These are phyloP conservation scores for Halteria grandinella DNA, from an alignment of 73 alveolate species.

Conservation along the genomic window DNA sequence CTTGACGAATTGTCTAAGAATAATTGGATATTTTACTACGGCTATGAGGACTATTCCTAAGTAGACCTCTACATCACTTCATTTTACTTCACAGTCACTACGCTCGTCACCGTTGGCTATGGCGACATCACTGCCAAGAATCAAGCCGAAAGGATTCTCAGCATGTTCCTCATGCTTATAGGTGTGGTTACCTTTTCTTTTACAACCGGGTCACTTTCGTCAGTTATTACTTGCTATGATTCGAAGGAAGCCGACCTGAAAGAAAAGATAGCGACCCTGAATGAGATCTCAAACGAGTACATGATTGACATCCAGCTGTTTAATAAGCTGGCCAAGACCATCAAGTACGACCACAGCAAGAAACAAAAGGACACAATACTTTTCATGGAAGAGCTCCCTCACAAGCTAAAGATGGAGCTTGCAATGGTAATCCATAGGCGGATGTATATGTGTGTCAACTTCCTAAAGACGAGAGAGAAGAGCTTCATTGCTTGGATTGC, in stretches of 20 bases:
- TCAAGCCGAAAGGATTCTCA: slow-evolving; percentile 59
- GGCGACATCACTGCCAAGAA: slow-evolving; percentile 72
- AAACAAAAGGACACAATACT: slow-evolving; percentile 53
- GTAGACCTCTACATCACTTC: slow-evolving; percentile 68
- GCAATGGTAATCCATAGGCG: not conserved
- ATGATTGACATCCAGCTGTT: slow-evolving; percentile 23
- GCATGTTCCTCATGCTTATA: slow-evolving; percentile 45
- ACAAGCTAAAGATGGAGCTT: not conserved
- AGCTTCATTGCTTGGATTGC: not conserved
- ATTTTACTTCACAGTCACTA: slow-evolving; percentile 74
- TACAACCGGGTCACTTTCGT: slow-evolving; percentile 47
- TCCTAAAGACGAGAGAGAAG: not conserved
- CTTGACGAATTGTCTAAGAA: slow-evolving; percentile 77
- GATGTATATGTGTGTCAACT: not conserved
- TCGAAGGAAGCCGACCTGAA: slow-evolving; percentile 35
- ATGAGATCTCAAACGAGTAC: slow-evolving; percentile 48
- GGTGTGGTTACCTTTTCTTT: slow-evolving; percentile 62
- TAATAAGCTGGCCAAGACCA: slow-evolving; percentile 14
- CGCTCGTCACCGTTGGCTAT: slow-evolving; percentile 85
- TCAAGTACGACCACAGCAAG: slow-evolving; percentile 48
- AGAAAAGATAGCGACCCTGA: slow-evolving; percentile 23
- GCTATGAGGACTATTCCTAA: slow-evolving; percentile 16
- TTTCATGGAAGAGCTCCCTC: slow-evolving; percentile 53
- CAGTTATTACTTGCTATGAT: slow-evolving; percentile 29
- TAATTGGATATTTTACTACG: slow-evolving; percentile 78